phyloP scores from a whole-genome alignment of 176 grass and related monocot species.

The Aegilops tauschii region DNA sequence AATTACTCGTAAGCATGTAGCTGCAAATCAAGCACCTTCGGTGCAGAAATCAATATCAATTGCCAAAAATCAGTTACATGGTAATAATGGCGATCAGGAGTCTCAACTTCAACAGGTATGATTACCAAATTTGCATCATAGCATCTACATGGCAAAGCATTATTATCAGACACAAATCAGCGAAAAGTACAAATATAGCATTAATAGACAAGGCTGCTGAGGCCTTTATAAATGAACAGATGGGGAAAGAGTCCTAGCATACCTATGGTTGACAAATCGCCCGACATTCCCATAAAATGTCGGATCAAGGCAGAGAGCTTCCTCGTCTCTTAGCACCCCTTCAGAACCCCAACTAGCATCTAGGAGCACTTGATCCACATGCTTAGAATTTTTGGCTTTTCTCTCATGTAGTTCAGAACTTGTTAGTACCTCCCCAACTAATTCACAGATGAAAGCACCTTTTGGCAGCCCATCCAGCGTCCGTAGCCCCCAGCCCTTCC shows the following conservation, averaged over 20 bases:
- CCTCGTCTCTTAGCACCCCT: constrained; percentile 43
- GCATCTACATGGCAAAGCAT: constrained; percentile 50
- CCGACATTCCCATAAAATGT: constrained; percentile 80
- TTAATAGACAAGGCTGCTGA: constrained; percentile 11
- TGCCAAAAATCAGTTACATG: constrained; percentile 47
- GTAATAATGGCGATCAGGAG: constrained; percentile 74
- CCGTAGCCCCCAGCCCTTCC: constrained; percentile 77
- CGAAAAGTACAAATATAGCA: not conserved
- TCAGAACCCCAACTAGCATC: constrained; percentile 73
- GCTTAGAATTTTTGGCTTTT: constrained; percentile 38
- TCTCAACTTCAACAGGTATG: constrained; percentile 81
- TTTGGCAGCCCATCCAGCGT: constrained; percentile 74
- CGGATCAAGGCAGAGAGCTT: constrained; percentile 64
- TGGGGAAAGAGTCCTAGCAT: not conserved
- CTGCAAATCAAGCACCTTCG: not conserved
- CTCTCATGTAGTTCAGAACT: constrained; percentile 61
- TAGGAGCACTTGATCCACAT: constrained; percentile 56
- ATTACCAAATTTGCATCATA: constrained; percentile 71
- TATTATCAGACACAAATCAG: constrained; percentile 10
- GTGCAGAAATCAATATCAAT: not conserved
- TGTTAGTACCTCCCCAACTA: constrained; percentile 75
- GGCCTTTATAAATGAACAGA: not conserved
- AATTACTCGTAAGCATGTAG: constrained; percentile 17
- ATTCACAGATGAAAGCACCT: constrained; percentile 87
- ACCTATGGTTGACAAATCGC: constrained; percentile 89